phyloP scores from a whole-genome alignment of 768 basidiomycete genomes.

The Daedaleopsis nitida region DNA sequence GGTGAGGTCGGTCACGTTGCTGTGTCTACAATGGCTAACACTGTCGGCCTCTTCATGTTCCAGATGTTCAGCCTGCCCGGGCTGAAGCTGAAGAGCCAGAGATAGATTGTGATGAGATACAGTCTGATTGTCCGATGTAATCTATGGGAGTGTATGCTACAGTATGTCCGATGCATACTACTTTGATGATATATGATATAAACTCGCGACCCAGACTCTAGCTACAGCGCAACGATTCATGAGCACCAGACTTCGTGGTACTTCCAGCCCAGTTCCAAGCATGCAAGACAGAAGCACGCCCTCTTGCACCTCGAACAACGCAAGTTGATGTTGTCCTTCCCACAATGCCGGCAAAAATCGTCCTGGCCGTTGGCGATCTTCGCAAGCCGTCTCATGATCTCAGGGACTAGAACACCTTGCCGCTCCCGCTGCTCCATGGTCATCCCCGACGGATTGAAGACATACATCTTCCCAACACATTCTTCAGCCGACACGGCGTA shows the following conservation, averaged over 20 bases:
- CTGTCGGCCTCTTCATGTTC: neutral
- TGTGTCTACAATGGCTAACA: neutral
- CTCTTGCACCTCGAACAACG: constrained; percentile 25
- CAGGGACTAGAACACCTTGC: constrained; percentile 8
- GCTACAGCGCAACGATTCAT: neutral
- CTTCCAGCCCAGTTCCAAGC: constrained; percentile 22
- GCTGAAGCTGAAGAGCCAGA: constrained; percentile 29
- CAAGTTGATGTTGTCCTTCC: constrained; percentile 20
- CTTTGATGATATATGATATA: neutral
- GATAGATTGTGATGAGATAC: neutral
- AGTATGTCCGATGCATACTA: neutral
- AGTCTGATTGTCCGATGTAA: neutral
- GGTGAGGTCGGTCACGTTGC: constrained; percentile 35
- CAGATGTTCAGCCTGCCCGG: constrained; percentile 61
- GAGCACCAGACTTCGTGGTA: constrained; percentile 23
- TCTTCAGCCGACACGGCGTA: constrained; percentile 2
- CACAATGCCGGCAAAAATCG: constrained; percentile 25
- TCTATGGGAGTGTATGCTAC: neutral
- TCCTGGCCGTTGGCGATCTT: constrained; percentile 18
- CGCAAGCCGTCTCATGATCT: constrained; percentile 15
- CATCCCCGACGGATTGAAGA: constrained; percentile 5
- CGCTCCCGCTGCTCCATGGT: constrained; percentile 1
- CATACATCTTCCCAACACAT: constrained; percentile 2
- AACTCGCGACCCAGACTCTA: neutral
- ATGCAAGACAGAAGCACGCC: constrained; percentile 17